Evolutionary conservation across 2,329 filamentous ascomycete species (phyloP), one percentile per base, ranked within the genome.

Genomic region (Alternaria sp.): DNA sequence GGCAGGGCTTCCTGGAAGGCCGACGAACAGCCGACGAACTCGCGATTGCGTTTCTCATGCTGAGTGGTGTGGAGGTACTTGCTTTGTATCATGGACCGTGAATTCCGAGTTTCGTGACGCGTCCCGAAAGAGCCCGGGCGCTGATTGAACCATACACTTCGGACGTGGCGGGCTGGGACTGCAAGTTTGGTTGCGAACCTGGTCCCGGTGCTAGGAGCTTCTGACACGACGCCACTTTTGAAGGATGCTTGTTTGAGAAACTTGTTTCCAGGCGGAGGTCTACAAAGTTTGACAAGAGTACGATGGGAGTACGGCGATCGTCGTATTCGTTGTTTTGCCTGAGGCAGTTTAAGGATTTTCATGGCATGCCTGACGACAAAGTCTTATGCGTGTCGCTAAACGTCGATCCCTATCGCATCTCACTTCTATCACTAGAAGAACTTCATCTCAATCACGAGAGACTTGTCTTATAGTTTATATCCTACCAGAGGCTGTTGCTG

Each of bases 201-300:
- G 17, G 42, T 46, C 42, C 31, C 44, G 44, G 44, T 48, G 44
- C 44, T 48, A 48, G 44, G 10, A 36, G 21, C 7, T 4, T 48
- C 44, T 34, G 31, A 26, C 44, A 48, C 31, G 29, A 33, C 44
- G 44, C 44, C 26, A 48, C 21, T 11, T 48, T 31, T 26, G 31
- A 33, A 23, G 17, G 31, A 36, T 26, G 44, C 44, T 24, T 48
- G 29, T 34, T 34, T 48, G 31, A 14, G 24, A 17, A 26, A 42
- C 26, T 23, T 26, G 26, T 13, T 21, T 21, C 26, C n/a, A 42
- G 40, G 23, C 11, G 14, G 40, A 14, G 17, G 40, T 24, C 40
- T 28, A 44, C 24, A n/a, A 14, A 0, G 6, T 14, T 26, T 41
- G 0, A 14, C 26, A 10, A 9, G 2, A 10, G 8, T 8, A 40